Percentiles rank a stretch among this genome's conserved stretches.
Conservation (phyloP, 345 rosid genomes). For the Rhizophora apiculata region DNA sequence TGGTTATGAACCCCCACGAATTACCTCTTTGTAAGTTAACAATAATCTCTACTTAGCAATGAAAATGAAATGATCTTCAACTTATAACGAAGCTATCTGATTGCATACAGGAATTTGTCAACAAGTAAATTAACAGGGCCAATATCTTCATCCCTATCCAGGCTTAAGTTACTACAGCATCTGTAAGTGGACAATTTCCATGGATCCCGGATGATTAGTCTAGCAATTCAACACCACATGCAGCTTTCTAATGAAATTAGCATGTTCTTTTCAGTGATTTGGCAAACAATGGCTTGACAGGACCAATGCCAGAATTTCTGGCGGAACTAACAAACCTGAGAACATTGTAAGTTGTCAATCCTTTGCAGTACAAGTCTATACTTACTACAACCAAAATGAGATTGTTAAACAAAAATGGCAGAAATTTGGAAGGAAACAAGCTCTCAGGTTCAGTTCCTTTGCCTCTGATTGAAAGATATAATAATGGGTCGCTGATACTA, state of each 20-base stretch:
- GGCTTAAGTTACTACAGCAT: constrained; percentile 20
- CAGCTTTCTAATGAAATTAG: neutral
- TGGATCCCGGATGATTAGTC: no score
- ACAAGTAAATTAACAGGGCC: constrained; percentile 24
- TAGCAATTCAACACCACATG: no score
- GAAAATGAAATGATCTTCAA: constrained; percentile 12
- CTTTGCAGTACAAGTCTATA: neutral
- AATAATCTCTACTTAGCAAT: neutral
- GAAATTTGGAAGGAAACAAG: constrained; percentile 34
- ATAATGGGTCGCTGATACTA: constrained; percentile 13
- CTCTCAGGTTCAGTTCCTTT: constrained; percentile 33
- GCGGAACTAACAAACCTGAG: constrained; percentile 33
- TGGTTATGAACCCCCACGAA: constrained; percentile 29
- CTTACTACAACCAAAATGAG: neutral
- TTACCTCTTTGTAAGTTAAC: constrained; percentile 26
- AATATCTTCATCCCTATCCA: constrained; percentile 18
- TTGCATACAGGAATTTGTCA: constrained; percentile 25
- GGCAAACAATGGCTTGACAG: constrained; percentile 25
- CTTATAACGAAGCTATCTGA: neutral
- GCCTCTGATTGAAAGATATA: constrained; percentile 16
- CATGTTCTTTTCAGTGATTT: constrained; percentile 25
- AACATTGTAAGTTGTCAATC: constrained; percentile 30
- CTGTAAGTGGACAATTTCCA: constrained; percentile 24
- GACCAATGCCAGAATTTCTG: constrained; percentile 30
- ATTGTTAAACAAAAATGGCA: constrained; percentile 2